Evolutionary conservation across 257 asterid species (phyloP).

Genomic region (Ajuga chamaepitys): DNA sequence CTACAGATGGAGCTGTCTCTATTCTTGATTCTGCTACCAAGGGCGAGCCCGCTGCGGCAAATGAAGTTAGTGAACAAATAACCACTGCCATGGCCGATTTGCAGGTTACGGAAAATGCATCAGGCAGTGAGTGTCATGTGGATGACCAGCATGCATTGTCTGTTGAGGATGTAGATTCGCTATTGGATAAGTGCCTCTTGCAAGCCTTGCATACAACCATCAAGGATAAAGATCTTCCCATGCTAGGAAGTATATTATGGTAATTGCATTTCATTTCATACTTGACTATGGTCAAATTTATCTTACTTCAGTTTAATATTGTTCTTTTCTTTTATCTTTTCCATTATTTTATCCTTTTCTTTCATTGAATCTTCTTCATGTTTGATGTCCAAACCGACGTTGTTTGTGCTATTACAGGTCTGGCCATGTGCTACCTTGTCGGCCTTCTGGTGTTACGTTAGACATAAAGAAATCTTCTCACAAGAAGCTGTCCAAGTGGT

Average conservation of each 20-base stretch:
- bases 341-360: neutral
- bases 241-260: slow-evolving; percentile 91
- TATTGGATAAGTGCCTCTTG: slow-evolving; percentile 82
- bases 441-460: slow-evolving; percentile 69
- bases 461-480: slow-evolving; percentile 89
- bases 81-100: slow-evolving; percentile 39
- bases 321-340: neutral
- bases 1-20: slow-evolving; percentile 27
- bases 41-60: slow-evolving; percentile 17
- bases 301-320: neutral
- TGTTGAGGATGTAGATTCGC: slow-evolving; percentile 61
- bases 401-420: slow-evolving; percentile 61
- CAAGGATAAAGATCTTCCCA: slow-evolving; percentile 84
- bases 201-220: slow-evolving; percentile 80
- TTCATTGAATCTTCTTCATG: slow-evolving; percentile 1
- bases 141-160: slow-evolving; percentile 49
- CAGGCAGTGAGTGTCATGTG: slow-evolving; percentile 32
- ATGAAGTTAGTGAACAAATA: slow-evolving; percentile 47
- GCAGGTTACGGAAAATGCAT: slow-evolving; percentile 41
- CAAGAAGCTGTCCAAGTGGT: slow-evolving; percentile 96
- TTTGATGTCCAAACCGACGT: neutral
- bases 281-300: slow-evolving; percentile 7
- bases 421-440: slow-evolving; percentile 78
- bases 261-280: slow-evolving; percentile 19
- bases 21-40: slow-evolving; percentile 24